Percentiles rank a stretch among this genome's conserved stretches.
These are phyloP conservation scores for Henckelia pumila DNA, from an alignment of 257 asterid species.

Conservation along the genomic window DNA sequence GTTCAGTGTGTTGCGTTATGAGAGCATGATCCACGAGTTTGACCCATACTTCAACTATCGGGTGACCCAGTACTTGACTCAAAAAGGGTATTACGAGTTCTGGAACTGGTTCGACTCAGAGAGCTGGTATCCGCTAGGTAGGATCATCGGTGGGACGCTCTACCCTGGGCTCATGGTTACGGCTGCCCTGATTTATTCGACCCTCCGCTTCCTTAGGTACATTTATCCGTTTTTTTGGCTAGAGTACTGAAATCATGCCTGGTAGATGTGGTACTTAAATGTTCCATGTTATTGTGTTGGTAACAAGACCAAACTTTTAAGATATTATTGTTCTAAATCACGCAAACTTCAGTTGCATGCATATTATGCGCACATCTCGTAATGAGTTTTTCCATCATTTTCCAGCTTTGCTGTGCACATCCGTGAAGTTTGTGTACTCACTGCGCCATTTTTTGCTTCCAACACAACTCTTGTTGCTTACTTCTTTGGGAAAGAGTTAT, in stretches of 20 bases:
- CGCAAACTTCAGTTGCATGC: neutral
- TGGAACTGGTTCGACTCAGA: slow-evolving; percentile 99
- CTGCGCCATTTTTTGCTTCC: slow-evolving; percentile 97
- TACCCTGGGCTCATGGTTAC: slow-evolving; percentile 99
- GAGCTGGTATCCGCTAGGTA: slow-evolving; percentile 97
- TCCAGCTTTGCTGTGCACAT: slow-evolving; percentile 96
- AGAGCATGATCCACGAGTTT: slow-evolving; percentile 99
- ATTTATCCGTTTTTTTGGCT: neutral
- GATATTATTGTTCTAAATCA: neutral
- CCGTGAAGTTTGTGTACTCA: slow-evolving; percentile 98
- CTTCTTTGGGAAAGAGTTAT: slow-evolving; percentile 95
- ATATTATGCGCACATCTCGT: slow-evolving; percentile 5
- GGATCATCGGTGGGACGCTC: slow-evolving; percentile 92
- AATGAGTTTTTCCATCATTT: slow-evolving; percentile 18
- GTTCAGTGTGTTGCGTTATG: slow-evolving; percentile 92
- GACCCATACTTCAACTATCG: slow-evolving; percentile 99
- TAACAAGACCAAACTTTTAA: neutral
- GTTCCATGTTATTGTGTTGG: neutral
- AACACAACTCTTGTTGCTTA: slow-evolving; percentile 97
- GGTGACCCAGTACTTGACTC: slow-evolving; percentile 75
- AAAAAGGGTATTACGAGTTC: slow-evolving; percentile 81
- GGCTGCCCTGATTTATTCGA: slow-evolving; percentile 87
- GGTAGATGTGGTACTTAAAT: neutral
- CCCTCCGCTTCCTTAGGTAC: slow-evolving; percentile 81
- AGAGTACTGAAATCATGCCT: neutral